phyloP scores from a whole-genome alignment of 2,329 filamentous ascomycete genomes.

The Zymoseptoria ardabiliae region DNA sequence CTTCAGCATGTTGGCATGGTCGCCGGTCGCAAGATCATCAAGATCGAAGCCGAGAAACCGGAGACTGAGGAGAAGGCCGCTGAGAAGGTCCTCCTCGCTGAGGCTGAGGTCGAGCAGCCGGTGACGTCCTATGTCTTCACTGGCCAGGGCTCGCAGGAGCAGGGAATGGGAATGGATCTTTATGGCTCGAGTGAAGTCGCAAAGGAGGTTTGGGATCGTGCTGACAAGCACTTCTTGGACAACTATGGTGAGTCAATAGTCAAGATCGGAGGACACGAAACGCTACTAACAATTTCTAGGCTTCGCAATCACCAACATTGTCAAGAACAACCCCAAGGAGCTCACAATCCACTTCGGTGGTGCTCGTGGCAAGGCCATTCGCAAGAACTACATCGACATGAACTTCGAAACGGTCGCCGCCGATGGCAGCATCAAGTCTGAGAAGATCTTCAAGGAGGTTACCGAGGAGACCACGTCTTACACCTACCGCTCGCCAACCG shows the following conservation, averaged over 20 bases:
- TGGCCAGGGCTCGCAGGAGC: slow-evolving; percentile 95
- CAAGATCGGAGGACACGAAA: no score
- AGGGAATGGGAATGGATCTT: slow-evolving; percentile 99
- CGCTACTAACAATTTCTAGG: slow-evolving; percentile 47
- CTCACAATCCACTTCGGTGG: slow-evolving; percentile 97
- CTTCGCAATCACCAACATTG: slow-evolving; percentile 96
- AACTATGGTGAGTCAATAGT: slow-evolving; percentile 74
- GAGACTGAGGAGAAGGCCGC: slow-evolving; percentile 79
- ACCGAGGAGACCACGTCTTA: slow-evolving; percentile 88
- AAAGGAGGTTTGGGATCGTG: slow-evolving; percentile 95
- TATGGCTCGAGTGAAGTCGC: slow-evolving; percentile 90
- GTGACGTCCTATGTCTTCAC: slow-evolving; percentile 97
- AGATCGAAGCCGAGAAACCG: slow-evolving; percentile 91
- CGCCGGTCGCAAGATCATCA: slow-evolving; percentile 96
- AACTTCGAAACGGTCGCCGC: slow-evolving; percentile 95
- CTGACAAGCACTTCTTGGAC: slow-evolving; percentile 96
- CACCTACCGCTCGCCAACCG: slow-evolving; percentile 92
- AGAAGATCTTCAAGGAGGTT: slow-evolving; percentile 99
- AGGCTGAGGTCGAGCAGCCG: slow-evolving; percentile 96
- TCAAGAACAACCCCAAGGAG: slow-evolving; percentile 99
- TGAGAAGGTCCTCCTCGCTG: slow-evolving; percentile 78
- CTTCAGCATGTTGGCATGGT: slow-evolving; percentile 97
- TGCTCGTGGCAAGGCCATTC: slow-evolving; percentile 91
- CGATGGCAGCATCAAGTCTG: slow-evolving; percentile 90
- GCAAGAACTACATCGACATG: slow-evolving; percentile 99